A percentile compares a stretch with the other conserved stretches of the same genome.
phyloP scores from a whole-genome alignment of 2,329 filamentous ascomycete species.

The Mycocentrospora acerina region DNA sequence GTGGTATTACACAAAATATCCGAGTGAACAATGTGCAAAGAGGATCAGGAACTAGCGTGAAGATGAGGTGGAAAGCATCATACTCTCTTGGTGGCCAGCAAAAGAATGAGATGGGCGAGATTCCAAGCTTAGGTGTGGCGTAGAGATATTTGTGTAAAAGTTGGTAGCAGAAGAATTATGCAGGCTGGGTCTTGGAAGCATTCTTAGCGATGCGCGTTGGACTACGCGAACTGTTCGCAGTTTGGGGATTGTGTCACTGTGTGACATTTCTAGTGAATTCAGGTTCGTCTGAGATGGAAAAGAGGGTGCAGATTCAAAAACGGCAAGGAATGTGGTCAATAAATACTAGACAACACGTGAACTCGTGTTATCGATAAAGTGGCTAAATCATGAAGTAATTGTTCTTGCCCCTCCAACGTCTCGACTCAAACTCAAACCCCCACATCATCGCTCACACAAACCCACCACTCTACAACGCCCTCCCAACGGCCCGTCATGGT shows the following conservation, averaged over 20 bases:
- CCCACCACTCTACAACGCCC: neutral
- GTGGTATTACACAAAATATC: slow-evolving; percentile 81
- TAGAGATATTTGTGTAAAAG: slow-evolving; percentile 41
- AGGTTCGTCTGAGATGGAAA: neutral
- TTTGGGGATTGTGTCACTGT: neutral
- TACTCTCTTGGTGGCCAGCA: slow-evolving; percentile 69
- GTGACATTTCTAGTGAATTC: neutral
- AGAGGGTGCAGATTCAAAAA: neutral
- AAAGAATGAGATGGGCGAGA: slow-evolving; percentile 81
- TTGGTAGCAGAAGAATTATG: neutral
- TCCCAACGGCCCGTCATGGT: slow-evolving; percentile 63
- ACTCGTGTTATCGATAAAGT: slow-evolving; percentile 23
- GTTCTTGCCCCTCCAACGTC: slow-evolving; percentile 20
- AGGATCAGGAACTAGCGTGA: slow-evolving; percentile 75
- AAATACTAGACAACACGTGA: too few species aligned
- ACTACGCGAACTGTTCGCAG: neutral
- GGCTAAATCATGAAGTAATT: slow-evolving; percentile 11
- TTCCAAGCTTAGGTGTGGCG: slow-evolving; percentile 74
- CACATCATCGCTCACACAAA: slow-evolving; percentile 2
- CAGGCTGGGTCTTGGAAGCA: slow-evolving; percentile 5
- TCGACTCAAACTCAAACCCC: slow-evolving; percentile 7
- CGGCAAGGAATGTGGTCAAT: too few species aligned
- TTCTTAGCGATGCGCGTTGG: slow-evolving; percentile 8
- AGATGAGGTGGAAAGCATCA: slow-evolving; percentile 84
- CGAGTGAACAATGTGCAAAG: slow-evolving; percentile 72